Base-by-base conservation (phyloP, 805 yeast species). In the Vanderwaltozyma verrucispora region DNA sequence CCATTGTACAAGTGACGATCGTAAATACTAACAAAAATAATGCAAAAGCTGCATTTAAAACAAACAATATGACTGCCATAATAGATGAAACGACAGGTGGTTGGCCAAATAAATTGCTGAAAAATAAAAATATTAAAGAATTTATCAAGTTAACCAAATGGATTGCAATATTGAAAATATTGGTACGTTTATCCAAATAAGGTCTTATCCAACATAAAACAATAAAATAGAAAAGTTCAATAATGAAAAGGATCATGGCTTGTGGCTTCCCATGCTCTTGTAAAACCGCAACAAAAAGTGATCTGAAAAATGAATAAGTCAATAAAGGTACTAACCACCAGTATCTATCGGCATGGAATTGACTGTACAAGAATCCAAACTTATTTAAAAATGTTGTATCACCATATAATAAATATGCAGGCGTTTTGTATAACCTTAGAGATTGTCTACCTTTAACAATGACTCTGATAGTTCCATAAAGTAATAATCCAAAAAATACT, bases 161-260 rank as follows among this genome's bases (percentile, higher is more conserved):
- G 49, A 89, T 84, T 33, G 83, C 71, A 49, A 92, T 89, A 63
- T 88, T 89, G 73, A 87, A 84, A n/a, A 76, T 79, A 51, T 92
- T 92, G 25, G 97, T 88, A 64, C 94, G 73, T 62, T 81, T 86
- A 64, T 92, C 96, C 88, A 92, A 78, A 60, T 74, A 92, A 10
- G 98, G 98, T 60, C 92, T 74, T 39, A 72, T 64, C 71, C 75
- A 73, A 52, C 87, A 78, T 20, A 87, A 50, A 0, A 68, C 66
- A 26, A 71, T 71, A 44, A 83, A 75, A 62, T 80, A 87, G 17
- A 73, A 48, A 37, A 89, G 64, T 58, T 92, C 97, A 43, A 84
- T 66, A 14, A 69, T 77, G 51, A 89, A 82, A 8, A 88, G 70
- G 35, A 82, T 65, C 44, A 85, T 70, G 1, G 95, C 83, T 56